Evolutionary conservation across 2,329 filamentous ascomycete genomes (phyloP), one percentile per base, ranked within the genome.

Genomic region (Aureobasidium sp.): DNA sequence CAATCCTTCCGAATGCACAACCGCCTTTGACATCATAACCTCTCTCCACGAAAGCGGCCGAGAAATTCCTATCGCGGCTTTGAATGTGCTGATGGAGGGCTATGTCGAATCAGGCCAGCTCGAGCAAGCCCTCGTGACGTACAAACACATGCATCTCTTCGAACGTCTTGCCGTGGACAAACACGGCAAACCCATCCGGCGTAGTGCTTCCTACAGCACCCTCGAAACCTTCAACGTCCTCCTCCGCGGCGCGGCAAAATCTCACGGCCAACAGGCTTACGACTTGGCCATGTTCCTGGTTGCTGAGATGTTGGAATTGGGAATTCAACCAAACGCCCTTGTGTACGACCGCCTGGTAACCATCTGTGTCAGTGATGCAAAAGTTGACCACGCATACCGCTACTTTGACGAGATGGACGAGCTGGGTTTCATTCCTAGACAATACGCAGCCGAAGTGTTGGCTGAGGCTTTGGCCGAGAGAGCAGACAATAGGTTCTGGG

Each of bases 341-440:
- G 88, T 85, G 0, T 88, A 88, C 66, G 85, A 88, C 66, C 77
- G 81, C 5, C 74, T 88, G 12, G 80, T 88, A 17, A 70, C 84
- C 14, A 77, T 84, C 47, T 88, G 84, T 63, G 17, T 72, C 31
- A 64, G 64, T 62, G 69, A 70, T 9, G 65, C 51, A 1, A 65
- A 65, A 25, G 48, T 72, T 3, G 70, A 73, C 29, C 69, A 68
- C 66, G 68, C 71, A 1, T 70, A 68, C 57, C 65, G 70, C 0
- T 70, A 74, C 52, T 72, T 72, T 49, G 64, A 64, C 12, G 71
- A 73, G 45, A 74, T 74, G 71, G 68, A 68, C 37, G 65, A 65
- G 6, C 42, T 70, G 17, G 67, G 64, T 14, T 69, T 68, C 67
- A 66, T 71, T 64, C 71, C 70, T 11, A 67, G 72, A 14, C 68